A percentile compares a stretch with the other conserved stretches of the same genome.
Conservation (phyloP, 2,329 filamentous ascomycete genomes). For the Colletotrichum chrysophilum region DNA sequence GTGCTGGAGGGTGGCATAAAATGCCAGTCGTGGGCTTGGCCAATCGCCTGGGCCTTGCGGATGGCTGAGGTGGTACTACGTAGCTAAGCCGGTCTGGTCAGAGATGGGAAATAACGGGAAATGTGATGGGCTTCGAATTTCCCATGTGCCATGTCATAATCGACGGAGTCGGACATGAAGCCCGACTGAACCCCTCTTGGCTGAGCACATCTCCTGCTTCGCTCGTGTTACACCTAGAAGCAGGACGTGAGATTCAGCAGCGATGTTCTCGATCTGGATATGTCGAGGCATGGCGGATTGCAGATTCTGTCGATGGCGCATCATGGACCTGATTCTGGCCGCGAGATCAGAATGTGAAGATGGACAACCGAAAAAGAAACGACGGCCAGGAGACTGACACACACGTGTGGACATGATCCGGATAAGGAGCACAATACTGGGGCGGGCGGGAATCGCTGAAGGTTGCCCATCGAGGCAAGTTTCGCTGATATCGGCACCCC, state of each 20-base stretch:
- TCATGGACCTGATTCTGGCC: background rate
- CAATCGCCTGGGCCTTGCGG: background rate
- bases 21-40: background rate
- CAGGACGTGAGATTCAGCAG: background rate
- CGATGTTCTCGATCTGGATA: background rate
- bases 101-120: background rate
- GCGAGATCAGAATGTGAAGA: background rate
- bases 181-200: background rate
- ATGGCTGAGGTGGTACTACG: background rate
- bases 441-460: background rate
- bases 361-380: background rate
- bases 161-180: background rate
- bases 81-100: background rate
- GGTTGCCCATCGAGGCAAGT: background rate
- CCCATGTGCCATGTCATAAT: background rate
- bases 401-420: background rate
- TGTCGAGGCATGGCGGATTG: background rate
- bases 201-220: background rate
- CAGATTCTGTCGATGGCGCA: background rate
- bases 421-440: background rate
- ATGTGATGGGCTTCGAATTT: background rate
- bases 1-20: background rate
- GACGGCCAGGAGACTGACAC: background rate
- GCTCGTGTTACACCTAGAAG: background rate
- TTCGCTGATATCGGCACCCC: background rate